phyloP scores from a whole-genome alignment of 768 basidiomycete species.

The Filobasidium wieringae region DNA sequence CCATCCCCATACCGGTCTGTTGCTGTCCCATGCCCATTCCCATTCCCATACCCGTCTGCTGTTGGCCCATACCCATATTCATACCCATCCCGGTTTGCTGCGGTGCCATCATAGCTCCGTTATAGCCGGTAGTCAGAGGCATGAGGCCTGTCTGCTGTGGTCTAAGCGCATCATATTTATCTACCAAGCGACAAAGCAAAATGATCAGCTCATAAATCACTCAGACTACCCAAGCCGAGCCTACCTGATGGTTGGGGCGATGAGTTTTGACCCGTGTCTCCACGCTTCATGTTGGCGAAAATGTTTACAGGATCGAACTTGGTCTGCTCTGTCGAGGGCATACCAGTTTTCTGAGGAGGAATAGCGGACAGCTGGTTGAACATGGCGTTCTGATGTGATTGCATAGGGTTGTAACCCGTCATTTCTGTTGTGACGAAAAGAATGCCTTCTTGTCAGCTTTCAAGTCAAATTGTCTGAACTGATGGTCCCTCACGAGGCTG shows the following conservation, averaged over 20 bases:
- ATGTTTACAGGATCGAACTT: slow-evolving; percentile 42
- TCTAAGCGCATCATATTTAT: slow-evolving; percentile 40
- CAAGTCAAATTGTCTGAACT: not conserved
- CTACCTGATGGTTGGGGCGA: too few relatives aligned
- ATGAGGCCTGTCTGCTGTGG: slow-evolving; percentile 29
- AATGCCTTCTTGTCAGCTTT: not conserved
- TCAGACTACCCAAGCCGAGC: slow-evolving; percentile 32
- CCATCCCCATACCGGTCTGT: slow-evolving; percentile 13
- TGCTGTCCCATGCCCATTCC: slow-evolving; percentile 21
- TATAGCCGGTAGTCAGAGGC: slow-evolving; percentile 36
- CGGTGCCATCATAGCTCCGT: slow-evolving; percentile 31
- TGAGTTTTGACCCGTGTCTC: slow-evolving; percentile 28
- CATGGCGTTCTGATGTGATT: slow-evolving; percentile 29
- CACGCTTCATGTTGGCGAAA: slow-evolving; percentile 42
- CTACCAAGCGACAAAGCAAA: slow-evolving; percentile 7
- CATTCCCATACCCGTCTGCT: slow-evolving; percentile 20
- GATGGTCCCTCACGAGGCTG: slow-evolving; percentile 29
- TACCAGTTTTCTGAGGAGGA: slow-evolving; percentile 21
- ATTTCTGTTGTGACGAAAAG: slow-evolving; percentile 24
- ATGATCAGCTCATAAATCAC: slow-evolving; percentile 13
- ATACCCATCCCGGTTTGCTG: slow-evolving; percentile 25
- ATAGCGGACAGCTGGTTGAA: slow-evolving; percentile 39
- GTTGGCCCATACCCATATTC: slow-evolving; percentile 20
- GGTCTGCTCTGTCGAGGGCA: slow-evolving; percentile 14
- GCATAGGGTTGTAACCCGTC: slow-evolving; percentile 26